Evolutionary conservation across 306 rosid species (phyloP), one percentile per base, ranked within the genome.

Genomic region (Pachyrhizus erosus): DNA sequence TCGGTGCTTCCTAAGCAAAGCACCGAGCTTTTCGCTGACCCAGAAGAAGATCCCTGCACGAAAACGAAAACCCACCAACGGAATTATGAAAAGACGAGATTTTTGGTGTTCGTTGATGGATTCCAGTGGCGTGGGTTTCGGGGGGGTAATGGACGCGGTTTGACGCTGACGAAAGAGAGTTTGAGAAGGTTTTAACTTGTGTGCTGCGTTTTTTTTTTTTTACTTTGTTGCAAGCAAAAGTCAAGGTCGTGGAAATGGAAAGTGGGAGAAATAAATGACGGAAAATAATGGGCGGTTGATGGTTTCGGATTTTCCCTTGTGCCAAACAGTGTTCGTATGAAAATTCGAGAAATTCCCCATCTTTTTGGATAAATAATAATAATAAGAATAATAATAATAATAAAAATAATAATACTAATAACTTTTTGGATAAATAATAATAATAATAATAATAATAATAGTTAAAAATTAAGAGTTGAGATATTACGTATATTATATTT

Each of bases 21-120:
- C 54, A 71, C 60, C 55, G 34, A 77, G 45, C 40, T 69, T 83
- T 52, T 27, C 52, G 8, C 20, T 24, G 24, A 52, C 76, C 76
- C 70, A 78, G 27, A 73, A 42, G 37, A 71, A 77, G 73, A 68
- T 39, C 24, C 2, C 18, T 15, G 64, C 29, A 42, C 0, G 48
- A 58, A 26, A 40, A 7, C 4, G 12, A 69, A 60, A 79, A 55
- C 60, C 66, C 51, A 74, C 20, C 5, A 43, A 75, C n/a, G 11
- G 33, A 80, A 55, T 13, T 0, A 31, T 14, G 27, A 15, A 37
- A 52, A 70, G 58, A 26, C 10, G 11, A 79, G 40, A 70, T 60
- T 45, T 75, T 79, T 48, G 52, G 54, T 1, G 33, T 21, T n/a
- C 2, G 7, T 57, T 17, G 61, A 49, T 17, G 33, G 69, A 60